Percentiles rank a stretch among this genome's conserved stretches.
These are phyloP conservation scores for Atkinsonella texensis DNA, from an alignment of 2,329 filamentous ascomycete species.

Conservation along the genomic window DNA sequence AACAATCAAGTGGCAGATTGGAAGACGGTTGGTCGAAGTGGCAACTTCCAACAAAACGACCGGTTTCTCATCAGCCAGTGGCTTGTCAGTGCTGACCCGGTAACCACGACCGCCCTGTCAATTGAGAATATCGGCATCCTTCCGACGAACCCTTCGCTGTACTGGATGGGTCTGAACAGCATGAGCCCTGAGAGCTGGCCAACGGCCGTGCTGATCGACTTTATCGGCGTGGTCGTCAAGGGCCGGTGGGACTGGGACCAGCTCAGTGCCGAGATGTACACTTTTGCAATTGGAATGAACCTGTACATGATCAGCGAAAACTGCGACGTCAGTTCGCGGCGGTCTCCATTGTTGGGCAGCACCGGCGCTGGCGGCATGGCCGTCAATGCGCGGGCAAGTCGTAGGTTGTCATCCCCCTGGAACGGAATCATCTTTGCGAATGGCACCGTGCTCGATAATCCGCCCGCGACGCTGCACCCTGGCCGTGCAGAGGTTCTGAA, in stretches of 20 bases:
- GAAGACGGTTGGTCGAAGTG: conserved; percentile 11
- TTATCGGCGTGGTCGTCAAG: conserved; percentile 18
- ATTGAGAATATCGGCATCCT: conserved; percentile 19
- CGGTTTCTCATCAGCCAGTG: conserved; percentile 20
- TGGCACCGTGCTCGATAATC: conserved; percentile 15
- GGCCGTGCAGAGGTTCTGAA: conserved; percentile 12
- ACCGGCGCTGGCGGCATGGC: no score
- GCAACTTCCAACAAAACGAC: conserved; percentile 11
- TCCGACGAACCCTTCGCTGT: conserved; percentile 22
- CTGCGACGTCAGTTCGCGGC: conserved; percentile 12
- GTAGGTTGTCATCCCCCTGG: conserved; percentile 9
- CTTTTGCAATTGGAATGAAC: conserved; percentile 16
- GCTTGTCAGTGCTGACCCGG: conserved; percentile 16
- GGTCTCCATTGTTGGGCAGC: conserved; percentile 14
- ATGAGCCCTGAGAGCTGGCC: conserved; percentile 18
- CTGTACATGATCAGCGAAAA: conserved; percentile 23
- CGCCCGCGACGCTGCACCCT: conserved; percentile 11
- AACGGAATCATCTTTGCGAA: conserved; percentile 21
- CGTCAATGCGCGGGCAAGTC: not conserved
- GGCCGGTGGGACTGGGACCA: conserved; percentile 15
- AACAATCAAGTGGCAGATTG: conserved; percentile 13
- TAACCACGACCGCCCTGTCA: conserved; percentile 15
- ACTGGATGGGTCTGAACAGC: conserved; percentile 19
- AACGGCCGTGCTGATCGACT: conserved; percentile 20
- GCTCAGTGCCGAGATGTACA: conserved; percentile 20